phyloP scores from a whole-genome alignment of 176 grass and related monocot species.

The Triticum timopheevii region DNA sequence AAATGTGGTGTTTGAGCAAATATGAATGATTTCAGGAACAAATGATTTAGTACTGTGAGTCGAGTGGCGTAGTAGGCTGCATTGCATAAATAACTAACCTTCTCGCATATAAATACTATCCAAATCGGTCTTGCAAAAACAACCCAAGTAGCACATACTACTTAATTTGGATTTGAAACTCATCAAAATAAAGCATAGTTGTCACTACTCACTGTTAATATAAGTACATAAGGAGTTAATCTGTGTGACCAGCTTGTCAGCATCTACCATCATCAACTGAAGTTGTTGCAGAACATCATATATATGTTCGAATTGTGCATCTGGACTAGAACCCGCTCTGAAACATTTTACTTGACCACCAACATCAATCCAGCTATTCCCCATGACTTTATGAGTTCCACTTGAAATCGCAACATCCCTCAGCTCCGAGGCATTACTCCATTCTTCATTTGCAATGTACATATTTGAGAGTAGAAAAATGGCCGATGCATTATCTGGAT shows the following conservation, averaged over 20 bases:
- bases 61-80: not conserved
- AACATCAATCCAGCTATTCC: constrained; percentile 45
- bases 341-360: constrained; percentile 22
- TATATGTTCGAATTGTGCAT: not conserved
- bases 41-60: not conserved
- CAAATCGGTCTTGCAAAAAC: not conserved
- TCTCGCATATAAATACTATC: not conserved
- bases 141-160: not conserved
- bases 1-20: not conserved
- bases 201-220: not conserved
- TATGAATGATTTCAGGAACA: not conserved
- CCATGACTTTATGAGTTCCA: constrained; percentile 32
- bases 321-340: not conserved
- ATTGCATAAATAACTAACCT: not conserved
- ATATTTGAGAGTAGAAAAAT: constrained; percentile 34
- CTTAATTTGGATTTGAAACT: not conserved
- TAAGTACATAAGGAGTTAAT: not conserved
- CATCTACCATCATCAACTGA: constrained; percentile 9
- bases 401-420: constrained; percentile 31
- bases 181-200: constrained; percentile 2
- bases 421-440: constrained; percentile 28
- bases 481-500: not conserved
- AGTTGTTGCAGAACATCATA: constrained; percentile 5
- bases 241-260: not conserved
- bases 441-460: constrained; percentile 24